A percentile compares a stretch with the other conserved stretches of the same genome.
These are phyloP conservation scores for Nemania sp. DNA, from an alignment of 2,329 filamentous ascomycete genomes.

Conservation along the genomic window DNA sequence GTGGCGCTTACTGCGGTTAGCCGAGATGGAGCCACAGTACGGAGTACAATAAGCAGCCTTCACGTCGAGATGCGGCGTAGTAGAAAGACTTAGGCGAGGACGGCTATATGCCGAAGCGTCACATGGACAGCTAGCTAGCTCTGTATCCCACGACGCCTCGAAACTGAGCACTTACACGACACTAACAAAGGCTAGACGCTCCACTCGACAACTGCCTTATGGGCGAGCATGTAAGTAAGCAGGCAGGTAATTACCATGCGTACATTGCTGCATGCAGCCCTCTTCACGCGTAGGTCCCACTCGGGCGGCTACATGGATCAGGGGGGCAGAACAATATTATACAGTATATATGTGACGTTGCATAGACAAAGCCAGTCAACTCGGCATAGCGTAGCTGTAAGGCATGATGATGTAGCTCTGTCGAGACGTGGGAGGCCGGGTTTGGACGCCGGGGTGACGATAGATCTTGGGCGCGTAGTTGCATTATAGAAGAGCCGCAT, in stretches of 20 bases:
- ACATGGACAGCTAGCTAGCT: neutral
- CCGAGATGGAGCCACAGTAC: slow-evolving; percentile 3
- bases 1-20: slow-evolving; percentile 21
- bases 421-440: slow-evolving; percentile 6
- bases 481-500: slow-evolving; percentile 27
- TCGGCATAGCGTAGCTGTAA: slow-evolving; percentile 17
- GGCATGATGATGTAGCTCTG: slow-evolving; percentile 21
- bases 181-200: neutral
- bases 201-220: slow-evolving; percentile 11
- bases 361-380: slow-evolving; percentile 12
- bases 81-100: slow-evolving; percentile 15
- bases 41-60: slow-evolving; percentile 1
- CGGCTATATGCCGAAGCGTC: slow-evolving; percentile 11
- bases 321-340: slow-evolving; percentile 17
- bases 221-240: neutral
- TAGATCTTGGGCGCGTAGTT: slow-evolving; percentile 20
- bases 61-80: neutral
- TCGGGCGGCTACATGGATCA: slow-evolving; percentile 21
- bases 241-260: neutral
- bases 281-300: slow-evolving; percentile 18
- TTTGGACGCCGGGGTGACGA: slow-evolving; percentile 10
- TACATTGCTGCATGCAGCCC: slow-evolving; percentile 13
- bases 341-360: slow-evolving; percentile 21
- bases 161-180: neutral
- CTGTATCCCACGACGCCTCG: slow-evolving; percentile 1